Evolutionary conservation across 495 filamentous ascomycete species (phyloP).

Genomic region (Podospora conica): DNA sequence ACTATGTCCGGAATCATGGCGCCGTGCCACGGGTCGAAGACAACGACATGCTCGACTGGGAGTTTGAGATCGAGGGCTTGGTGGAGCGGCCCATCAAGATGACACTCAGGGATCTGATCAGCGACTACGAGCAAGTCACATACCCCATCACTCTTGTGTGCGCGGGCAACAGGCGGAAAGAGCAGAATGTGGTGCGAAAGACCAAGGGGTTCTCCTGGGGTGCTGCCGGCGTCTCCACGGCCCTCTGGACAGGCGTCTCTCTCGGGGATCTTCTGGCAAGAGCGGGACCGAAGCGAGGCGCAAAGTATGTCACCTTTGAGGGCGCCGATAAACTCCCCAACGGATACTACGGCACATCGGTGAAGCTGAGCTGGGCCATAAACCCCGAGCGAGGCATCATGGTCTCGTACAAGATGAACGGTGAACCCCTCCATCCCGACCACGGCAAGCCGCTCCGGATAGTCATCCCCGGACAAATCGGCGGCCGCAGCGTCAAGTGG

Average conservation of each 20-base stretch:
- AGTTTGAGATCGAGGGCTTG: slow-evolving; percentile 78
- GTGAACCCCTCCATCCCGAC: slow-evolving; percentile 74
- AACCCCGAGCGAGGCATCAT: slow-evolving; percentile 81
- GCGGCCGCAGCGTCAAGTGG: slow-evolving; percentile 94
- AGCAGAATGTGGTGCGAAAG: slow-evolving; percentile 88
- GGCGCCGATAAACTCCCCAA: slow-evolving; percentile 88
- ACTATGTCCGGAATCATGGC: slow-evolving; percentile 96
- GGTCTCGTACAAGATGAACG: slow-evolving; percentile 91
- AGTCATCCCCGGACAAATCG: slow-evolving; percentile 90
- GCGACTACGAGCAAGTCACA: slow-evolving; percentile 76
- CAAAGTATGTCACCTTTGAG: slow-evolving; percentile 88
- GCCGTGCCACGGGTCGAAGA: slow-evolving; percentile 74
- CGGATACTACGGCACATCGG: slow-evolving; percentile 82
- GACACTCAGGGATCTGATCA: slow-evolving; percentile 65
- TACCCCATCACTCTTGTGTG: slow-evolving; percentile 88
- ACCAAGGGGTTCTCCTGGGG: slow-evolving; percentile 97
- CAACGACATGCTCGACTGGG: slow-evolving; percentile 69
- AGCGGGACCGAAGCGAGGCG: slow-evolving; percentile 62
- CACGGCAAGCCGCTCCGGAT: slow-evolving; percentile 81
- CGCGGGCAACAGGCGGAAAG: slow-evolving; percentile 89
- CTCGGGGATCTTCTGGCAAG: slow-evolving; percentile 66
- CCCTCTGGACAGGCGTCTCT: slow-evolving; percentile 79
- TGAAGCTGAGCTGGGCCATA: slow-evolving; percentile 85
- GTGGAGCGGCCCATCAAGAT: slow-evolving; percentile 74
- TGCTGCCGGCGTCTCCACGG: slow-evolving; percentile 80